Evolutionary conservation across 148 eudicot genomes (phyloP).

Genomic region (Pharnaceum exiguum): DNA sequence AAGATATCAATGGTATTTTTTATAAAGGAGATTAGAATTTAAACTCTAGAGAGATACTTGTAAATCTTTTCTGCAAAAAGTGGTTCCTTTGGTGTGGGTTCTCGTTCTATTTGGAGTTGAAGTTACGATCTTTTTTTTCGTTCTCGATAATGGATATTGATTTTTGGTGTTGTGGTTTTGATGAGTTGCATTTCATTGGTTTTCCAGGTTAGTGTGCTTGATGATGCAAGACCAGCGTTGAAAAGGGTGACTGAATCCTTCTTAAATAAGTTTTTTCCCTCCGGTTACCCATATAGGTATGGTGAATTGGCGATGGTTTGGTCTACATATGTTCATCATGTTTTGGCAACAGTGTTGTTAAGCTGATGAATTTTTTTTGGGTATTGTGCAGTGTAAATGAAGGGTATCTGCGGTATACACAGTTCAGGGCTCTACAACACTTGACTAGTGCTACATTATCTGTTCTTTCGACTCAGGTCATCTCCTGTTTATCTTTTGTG

Average conservation of each 20-base stretch:
- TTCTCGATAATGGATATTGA: neutral
- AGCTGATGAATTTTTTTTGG: constrained; percentile 3
- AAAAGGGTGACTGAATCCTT: constrained; percentile 67
- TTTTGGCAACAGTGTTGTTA: neutral
- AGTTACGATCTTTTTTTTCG: too few species aligned
- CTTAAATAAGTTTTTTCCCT: constrained; percentile 77
- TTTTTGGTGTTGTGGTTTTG: neutral
- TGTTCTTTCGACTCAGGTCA: constrained; percentile 97
- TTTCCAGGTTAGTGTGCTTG: constrained; percentile 58
- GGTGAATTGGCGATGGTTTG: constrained; percentile 3
- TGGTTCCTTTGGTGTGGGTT: too few species aligned
- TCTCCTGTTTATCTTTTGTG: constrained; percentile 24
- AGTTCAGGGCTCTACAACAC: constrained; percentile 91
- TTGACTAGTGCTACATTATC: constrained; percentile 89
- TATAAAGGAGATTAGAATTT: too few species aligned
- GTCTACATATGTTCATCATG: neutral
- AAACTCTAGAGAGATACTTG: too few species aligned
- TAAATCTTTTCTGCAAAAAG: too few species aligned
- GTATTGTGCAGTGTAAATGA: constrained; percentile 79
- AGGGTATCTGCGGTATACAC: constrained; percentile 92
- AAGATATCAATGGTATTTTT: too few species aligned
- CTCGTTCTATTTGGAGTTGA: too few species aligned
- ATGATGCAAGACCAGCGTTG: constrained; percentile 66
- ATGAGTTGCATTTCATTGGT: constrained; percentile 1
- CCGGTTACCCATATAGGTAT: constrained; percentile 97